Base-by-base conservation (phyloP, 257 asterid genomes). In the Nicotiana obtusifolia region DNA sequence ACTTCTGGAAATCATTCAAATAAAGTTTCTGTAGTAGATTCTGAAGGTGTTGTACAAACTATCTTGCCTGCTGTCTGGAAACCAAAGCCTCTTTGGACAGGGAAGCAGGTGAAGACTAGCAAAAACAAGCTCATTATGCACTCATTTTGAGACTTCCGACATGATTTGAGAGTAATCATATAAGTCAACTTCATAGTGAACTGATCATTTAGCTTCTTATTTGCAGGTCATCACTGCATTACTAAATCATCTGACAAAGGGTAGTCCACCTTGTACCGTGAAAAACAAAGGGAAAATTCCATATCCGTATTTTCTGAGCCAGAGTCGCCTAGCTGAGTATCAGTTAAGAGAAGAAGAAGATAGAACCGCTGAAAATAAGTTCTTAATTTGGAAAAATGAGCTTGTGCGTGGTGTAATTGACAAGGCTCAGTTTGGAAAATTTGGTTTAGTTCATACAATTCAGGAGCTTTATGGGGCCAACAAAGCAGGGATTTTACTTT, bases 21-120 rank as follows among this genome's bases (percentile, higher is more conserved):
- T 9, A 95, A 90, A 86, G 88, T 90, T 83, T 90, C 97, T 49
- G 22, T 88, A 15, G 84, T 89, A 67, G 92, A 89, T 85, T 89
- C 90, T 61, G 99, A 93, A 83, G 88, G 92, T 81, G 17, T 82
- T 80, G 87, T 91, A 86, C 87, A 83, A 82, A 85, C 95, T 81
- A 84, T 93, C 59, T 84, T 93, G 87, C 99, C 99, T 60, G 81
- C 98, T 77, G 84, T 94, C 53, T 94, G 95, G 99, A 94, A 94
- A 86, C 99, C 99, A 62, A 88, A 86, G 86, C 99, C 97, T 82
- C 97, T 94, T 84, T 96, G 99, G 99, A 96, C 99, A 10, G 99
- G 99, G 84, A 96, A 96, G 78, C 99, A 96, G 99, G 99, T 96
- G 77, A 86, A 75, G 62, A 77, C 73, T 62, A 22, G 10, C 22